Evolutionary conservation across 2,329 filamentous ascomycete species (phyloP).

Genomic region (Fusarium chuoi): DNA sequence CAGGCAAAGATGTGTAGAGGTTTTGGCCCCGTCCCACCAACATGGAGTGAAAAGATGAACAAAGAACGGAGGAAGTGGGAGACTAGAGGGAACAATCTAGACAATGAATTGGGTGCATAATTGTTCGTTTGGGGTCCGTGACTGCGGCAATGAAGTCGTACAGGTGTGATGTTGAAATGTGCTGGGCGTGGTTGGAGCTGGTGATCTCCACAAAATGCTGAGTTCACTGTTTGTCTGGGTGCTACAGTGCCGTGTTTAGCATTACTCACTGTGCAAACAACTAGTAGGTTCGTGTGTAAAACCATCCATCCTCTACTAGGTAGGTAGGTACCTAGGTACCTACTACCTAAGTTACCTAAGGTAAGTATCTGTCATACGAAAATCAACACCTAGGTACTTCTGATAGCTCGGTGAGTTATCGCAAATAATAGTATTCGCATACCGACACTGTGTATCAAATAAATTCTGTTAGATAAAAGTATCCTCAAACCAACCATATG

Average conservation of each 20-base stretch:
- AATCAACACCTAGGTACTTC: background rate
- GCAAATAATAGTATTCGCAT: background rate
- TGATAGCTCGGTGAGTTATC: background rate
- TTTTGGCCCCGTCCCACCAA: conserved; percentile 1
- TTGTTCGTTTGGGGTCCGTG: conserved; percentile 6
- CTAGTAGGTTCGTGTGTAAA: background rate
- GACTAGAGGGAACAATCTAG: background rate
- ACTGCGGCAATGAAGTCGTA: conserved; percentile 10
- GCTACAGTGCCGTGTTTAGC: background rate
- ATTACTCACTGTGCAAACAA: background rate
- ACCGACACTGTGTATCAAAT: background rate
- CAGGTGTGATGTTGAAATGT: conserved; percentile 27
- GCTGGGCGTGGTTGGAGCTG: conserved; percentile 10
- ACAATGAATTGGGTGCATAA: background rate
- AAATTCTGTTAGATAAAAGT: background rate
- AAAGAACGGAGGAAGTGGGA: background rate
- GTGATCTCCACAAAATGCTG: conserved; percentile 36
- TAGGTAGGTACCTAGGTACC: no score
- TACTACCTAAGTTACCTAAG: no score
- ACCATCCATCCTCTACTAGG: background rate
- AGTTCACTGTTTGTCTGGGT: conserved; percentile 8
- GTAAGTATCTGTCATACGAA: background rate
- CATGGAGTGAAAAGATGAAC: background rate
- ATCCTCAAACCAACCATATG: background rate
- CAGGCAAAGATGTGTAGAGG: background rate